Evolutionary conservation across 768 basidiomycete species (phyloP).

Genomic region (Tephrocybe rancida): DNA sequence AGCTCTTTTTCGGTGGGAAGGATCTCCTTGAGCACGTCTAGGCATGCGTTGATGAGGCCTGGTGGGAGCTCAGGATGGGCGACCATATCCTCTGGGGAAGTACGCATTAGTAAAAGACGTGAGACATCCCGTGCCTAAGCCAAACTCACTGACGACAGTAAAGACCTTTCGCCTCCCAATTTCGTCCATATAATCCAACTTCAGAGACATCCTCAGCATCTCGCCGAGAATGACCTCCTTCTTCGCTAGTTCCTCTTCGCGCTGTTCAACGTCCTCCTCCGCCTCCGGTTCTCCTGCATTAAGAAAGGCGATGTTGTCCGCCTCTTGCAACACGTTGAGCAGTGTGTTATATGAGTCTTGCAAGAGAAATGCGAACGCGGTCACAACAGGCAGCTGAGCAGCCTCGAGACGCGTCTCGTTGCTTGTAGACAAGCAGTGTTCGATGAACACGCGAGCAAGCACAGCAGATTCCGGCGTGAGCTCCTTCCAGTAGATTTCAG

Average conservation of each 20-base stretch:
- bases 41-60: constrained; percentile 72
- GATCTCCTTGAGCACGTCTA: constrained; percentile 86
- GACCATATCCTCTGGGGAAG: constrained; percentile 77
- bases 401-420: constrained; percentile 70
- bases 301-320: constrained; percentile 36
- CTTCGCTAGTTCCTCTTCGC: constrained; percentile 63
- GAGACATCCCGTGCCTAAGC: neutral
- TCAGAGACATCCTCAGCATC: constrained; percentile 77
- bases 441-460: constrained; percentile 84
- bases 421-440: constrained; percentile 66
- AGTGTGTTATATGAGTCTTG: constrained; percentile 77
- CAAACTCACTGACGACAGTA: constrained; percentile 79
- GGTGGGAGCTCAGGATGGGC: constrained; percentile 82
- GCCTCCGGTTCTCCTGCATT: constrained; percentile 34
- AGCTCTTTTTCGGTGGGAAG: constrained; percentile 84
- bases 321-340: constrained; percentile 40
- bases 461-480: constrained; percentile 83
- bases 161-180: constrained; percentile 93
- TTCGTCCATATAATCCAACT: constrained; percentile 92
- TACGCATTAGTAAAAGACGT: neutral
- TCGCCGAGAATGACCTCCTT: constrained; percentile 79
- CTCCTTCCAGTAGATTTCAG: constrained; percentile 75
- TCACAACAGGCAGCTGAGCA: constrained; percentile 83
- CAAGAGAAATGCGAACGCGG: constrained; percentile 83
- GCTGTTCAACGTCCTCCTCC: constrained; percentile 47